Evolutionary conservation across 2,329 filamentous ascomycete genomes (phyloP).

Genomic region (Neurospora crassa): DNA sequence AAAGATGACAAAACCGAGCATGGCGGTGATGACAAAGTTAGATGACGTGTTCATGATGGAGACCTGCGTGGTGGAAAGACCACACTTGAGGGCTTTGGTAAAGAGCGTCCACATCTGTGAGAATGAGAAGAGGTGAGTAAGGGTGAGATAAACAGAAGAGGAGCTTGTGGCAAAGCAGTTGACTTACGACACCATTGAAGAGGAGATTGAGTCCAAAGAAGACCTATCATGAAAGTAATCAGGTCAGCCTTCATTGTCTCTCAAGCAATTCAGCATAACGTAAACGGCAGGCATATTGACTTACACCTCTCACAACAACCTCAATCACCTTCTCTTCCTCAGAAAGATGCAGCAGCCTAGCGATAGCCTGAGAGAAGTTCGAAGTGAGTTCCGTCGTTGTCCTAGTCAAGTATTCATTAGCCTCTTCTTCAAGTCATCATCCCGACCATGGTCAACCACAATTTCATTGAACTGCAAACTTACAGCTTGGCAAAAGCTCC

Average conservation of each 20-base stretch:
- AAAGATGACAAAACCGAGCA: constrained; percentile 63
- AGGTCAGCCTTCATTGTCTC: background rate
- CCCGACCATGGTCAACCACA: background rate
- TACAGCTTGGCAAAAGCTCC: constrained; percentile 78
- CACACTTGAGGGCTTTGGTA: constrained; percentile 65
- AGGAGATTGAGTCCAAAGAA: constrained; percentile 68
- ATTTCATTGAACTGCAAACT: constrained; percentile 21
- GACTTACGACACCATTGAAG: constrained; percentile 60
- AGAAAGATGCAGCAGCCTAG: constrained; percentile 33
- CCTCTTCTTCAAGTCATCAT: background rate
- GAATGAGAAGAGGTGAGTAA: constrained; percentile 2
- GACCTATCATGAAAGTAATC: constrained; percentile 31
- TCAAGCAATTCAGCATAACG: background rate
- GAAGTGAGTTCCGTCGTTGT: constrained; percentile 48
- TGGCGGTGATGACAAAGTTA: constrained; percentile 70
- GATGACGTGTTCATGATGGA: constrained; percentile 74
- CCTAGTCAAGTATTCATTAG: constrained; percentile 21
- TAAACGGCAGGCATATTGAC: constrained; percentile 13
- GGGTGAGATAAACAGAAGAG: background rate
- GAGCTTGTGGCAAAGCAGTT: background rate
- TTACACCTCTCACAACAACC: constrained; percentile 37
- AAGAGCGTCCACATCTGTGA: constrained; percentile 72
- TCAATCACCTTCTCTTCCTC: constrained; percentile 35
- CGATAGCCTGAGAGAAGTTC: constrained; percentile 35
- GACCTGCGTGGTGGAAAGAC: constrained; percentile 68